These are phyloP conservation scores for Solanum gandarillasii DNA, from an alignment of 257 asterid genomes.

Conservation along the genomic window DNA sequence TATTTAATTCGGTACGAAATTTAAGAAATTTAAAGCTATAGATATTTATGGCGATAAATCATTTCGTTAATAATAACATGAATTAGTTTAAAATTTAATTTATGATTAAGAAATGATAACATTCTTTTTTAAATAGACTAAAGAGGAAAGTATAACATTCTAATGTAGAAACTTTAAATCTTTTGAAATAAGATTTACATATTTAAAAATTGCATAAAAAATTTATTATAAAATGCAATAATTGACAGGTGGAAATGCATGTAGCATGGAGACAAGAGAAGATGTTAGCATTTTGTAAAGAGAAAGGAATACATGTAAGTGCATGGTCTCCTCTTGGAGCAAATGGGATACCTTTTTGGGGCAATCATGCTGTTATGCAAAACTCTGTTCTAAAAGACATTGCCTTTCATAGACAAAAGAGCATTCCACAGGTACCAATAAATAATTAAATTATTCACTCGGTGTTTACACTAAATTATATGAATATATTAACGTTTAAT, in stretches of 20 bases:
- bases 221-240: no score
- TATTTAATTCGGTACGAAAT: not conserved
- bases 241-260: conserved; percentile 45
- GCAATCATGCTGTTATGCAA: conserved; percentile 28
- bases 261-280: conserved; percentile 49
- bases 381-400: conserved; percentile 23
- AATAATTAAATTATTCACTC: not conserved
- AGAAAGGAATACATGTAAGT: conserved; percentile 21
- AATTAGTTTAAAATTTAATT: no score
- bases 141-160: not conserved
- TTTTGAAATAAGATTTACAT: no score
- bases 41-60: not conserved
- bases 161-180: not conserved
- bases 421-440: conserved; percentile 27
- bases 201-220: fast-evolving
- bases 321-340: conserved; percentile 56
- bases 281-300: conserved; percentile 26
- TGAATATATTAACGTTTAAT: not conserved
- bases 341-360: conserved; percentile 29
- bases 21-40: not conserved
- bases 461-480: not conserved
- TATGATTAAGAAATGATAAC: no score
- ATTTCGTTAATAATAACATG: not conserved
- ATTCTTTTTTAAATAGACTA: not conserved
- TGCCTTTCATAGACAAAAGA: conserved; percentile 24